Base-by-base conservation (phyloP, 1,284 basidiomycete species). In the Microbotryum violaceum region DNA sequence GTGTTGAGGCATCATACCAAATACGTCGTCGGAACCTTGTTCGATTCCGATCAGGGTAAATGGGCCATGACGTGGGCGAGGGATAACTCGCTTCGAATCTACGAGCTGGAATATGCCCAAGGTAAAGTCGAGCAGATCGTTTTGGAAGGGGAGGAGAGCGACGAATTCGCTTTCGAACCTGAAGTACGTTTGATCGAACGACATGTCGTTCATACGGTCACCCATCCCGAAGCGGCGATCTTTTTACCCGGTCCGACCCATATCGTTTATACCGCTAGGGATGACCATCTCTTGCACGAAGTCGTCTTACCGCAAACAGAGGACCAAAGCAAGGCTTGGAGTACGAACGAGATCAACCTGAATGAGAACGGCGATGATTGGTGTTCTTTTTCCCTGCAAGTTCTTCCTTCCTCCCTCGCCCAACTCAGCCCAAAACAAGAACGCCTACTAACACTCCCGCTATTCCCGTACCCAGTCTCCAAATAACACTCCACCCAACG, bases 231-330 rank as follows among this genome's bases (percentile, higher is more conserved):
- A 56, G 69, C 68, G 12, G 61, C 60, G 16, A 54, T 66, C 2
- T 73, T 71, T 54, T 54, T 70, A 18, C 68, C 70, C 3, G 59
- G 58, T 21, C 61, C 65, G 5, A 20, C n/a, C 10, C 55, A 63
- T 49, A 58, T 73, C 31, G 66, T 67, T 8, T 73, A 54, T 56
- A 52, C 58, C 0, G 49, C 62, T 1, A 18, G 71, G 45, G 71
- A 72, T 23, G 71, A 72, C 51, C 64, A 72, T 50, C 55, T 70
- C 4, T 49, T 73, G 31, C 62, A 69, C n/a, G 70, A 72, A 50
- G 27, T 70, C n/a, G 12, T 27, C 2, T 23, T 70, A 9, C 68
- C 69, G 5, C 44, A 1, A 2, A 37, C 50, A n/a, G 42, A 51
- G 14, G 23, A 29, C 2, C 29, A 48, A 6, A 44, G n/a, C 27